phyloP scores from a whole-genome alignment of 1,284 basidiomycete genomes.

The Puccinia horiana region DNA sequence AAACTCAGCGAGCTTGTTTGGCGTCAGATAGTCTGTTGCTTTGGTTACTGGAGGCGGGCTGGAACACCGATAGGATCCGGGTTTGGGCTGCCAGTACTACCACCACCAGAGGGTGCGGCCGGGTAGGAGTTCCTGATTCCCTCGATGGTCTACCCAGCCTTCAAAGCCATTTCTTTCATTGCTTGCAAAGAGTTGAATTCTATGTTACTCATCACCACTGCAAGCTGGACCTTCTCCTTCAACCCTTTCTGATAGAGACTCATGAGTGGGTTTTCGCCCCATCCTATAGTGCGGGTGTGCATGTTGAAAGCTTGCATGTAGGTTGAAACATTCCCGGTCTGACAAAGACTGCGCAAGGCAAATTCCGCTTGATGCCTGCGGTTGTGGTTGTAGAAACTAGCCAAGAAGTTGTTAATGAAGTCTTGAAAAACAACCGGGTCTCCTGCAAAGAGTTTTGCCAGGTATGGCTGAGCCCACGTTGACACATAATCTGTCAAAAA shows the following conservation, averaged over 20 bases:
- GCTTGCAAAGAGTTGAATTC: background rate
- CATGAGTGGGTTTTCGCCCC: background rate
- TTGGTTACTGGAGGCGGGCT: background rate
- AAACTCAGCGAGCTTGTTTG: background rate
- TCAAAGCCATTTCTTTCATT: background rate
- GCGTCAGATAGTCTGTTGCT: background rate
- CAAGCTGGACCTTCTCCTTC: background rate
- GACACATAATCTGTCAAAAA: background rate
- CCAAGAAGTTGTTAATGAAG: background rate
- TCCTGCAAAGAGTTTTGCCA: background rate
- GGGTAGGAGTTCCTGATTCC: no score
- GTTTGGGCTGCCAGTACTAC: background rate
- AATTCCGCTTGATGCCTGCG: background rate
- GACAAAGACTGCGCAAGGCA: background rate
- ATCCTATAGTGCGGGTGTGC: background rate
- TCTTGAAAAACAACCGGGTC: background rate
- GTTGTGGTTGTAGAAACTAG: background rate
- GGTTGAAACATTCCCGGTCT: background rate
- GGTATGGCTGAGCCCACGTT: background rate
- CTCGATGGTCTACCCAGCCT: no score
- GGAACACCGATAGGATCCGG: background rate
- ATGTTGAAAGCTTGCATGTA: constrained; percentile 1
- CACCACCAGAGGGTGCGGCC: no score
- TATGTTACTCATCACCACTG: background rate
- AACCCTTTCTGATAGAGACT: background rate